Percentiles rank a stretch among this genome's conserved stretches.
These are phyloP conservation scores for Alectoria sarmentosa DNA, from an alignment of 495 filamentous ascomycete species.

Conservation along the genomic window DNA sequence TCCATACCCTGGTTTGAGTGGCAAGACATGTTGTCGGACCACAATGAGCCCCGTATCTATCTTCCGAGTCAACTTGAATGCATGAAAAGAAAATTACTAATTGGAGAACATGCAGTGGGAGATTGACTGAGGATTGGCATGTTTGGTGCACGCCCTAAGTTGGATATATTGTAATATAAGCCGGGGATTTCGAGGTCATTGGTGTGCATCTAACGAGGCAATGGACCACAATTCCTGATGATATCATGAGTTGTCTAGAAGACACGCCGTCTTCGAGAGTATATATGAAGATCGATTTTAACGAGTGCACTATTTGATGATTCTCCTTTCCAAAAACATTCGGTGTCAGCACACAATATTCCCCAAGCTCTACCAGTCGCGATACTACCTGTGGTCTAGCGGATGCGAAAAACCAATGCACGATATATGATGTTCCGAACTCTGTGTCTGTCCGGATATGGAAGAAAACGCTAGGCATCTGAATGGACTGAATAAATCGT, in stretches of 20 bases:
- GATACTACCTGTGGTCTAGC: neutral
- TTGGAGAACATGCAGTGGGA: slow-evolving; percentile 12
- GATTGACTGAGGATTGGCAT: slow-evolving; percentile 16
- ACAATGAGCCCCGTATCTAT: neutral
- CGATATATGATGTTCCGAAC: neutral
- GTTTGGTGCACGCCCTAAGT: neutral
- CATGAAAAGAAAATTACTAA: neutral
- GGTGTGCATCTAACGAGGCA: no score
- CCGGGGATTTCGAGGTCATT: neutral
- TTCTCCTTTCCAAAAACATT: neutral
- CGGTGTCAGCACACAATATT: neutral
- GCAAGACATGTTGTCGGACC: neutral
- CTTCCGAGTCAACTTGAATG: neutral
- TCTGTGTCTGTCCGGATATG: neutral
- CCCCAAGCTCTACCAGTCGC: neutral
- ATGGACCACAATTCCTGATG: no score
- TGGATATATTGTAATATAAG: neutral
- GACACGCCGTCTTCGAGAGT: neutral
- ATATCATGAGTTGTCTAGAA: no score
- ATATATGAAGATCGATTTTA: no score
- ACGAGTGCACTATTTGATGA: neutral
- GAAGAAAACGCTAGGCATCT: neutral
- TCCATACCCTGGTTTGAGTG: neutral
- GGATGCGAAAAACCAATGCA: neutral
- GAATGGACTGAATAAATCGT: neutral